Evolutionary conservation across 306 rosid genomes (phyloP).

Genomic region (Begonia masoniana): DNA sequence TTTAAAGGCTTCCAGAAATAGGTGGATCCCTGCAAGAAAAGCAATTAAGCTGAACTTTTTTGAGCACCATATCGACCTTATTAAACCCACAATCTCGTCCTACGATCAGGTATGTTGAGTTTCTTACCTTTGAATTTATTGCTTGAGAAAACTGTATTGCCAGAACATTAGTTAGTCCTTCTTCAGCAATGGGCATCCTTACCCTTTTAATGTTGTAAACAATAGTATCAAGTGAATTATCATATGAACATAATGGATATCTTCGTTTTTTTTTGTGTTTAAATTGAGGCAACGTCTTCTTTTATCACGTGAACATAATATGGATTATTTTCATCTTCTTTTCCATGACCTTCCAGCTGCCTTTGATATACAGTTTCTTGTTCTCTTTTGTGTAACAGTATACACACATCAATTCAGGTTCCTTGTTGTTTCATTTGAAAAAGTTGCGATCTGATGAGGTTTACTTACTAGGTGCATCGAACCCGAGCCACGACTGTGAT

Average conservation of each 20-base stretch:
- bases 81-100: constrained; percentile 19
- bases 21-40: constrained; percentile 16
- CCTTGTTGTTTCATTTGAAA: neutral
- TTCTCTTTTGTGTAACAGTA: neutral
- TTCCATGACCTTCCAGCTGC: neutral
- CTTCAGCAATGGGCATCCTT: too few species aligned
- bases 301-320: neutral
- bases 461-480: constrained; percentile 35
- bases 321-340: too few species aligned
- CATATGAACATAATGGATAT: neutral
- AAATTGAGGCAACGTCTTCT: neutral
- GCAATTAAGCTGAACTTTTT: constrained; percentile 11
- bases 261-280: neutral
- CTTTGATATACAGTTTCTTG: neutral
- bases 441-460: constrained; percentile 16
- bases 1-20: constrained; percentile 29
- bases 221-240: too few species aligned
- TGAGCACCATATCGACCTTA: constrained; percentile 15
- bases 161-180: too few species aligned
- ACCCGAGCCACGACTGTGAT: constrained; percentile 32
- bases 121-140: neutral
- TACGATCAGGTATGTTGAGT: constrained; percentile 26
- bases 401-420: neutral
- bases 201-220: too few species aligned
- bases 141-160: too few species aligned